Evolutionary conservation across 257 asterid genomes (phyloP).

Genomic region (Plantago elongata): DNA sequence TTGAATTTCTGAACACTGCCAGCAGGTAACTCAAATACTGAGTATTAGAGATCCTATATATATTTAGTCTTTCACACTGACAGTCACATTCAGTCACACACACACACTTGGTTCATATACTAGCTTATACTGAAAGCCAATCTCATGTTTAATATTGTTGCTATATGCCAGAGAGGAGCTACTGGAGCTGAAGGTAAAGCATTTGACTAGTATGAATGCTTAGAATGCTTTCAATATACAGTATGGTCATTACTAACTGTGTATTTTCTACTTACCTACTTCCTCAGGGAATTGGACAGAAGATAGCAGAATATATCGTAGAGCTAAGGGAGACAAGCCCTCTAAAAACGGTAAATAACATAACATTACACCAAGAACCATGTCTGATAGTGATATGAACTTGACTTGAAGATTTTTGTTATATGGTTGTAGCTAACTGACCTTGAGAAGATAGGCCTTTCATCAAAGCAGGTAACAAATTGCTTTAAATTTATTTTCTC

Average conservation of each 20-base stretch:
- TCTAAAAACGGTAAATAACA: constrained; percentile 54
- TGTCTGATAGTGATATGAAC: no score
- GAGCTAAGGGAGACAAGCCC: constrained; percentile 78
- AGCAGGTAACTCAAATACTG: constrained; percentile 41
- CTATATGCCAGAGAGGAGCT: constrained; percentile 87
- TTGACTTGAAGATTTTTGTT: neutral
- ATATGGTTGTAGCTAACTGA: constrained; percentile 56
- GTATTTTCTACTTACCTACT: constrained; percentile 1
- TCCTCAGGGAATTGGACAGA: constrained; percentile 78
- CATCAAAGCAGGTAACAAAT: constrained; percentile 67
- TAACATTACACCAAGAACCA: no score
- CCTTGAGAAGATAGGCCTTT: constrained; percentile 71
- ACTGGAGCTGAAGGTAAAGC: constrained; percentile 57
- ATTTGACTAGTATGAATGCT: constrained; percentile 5
- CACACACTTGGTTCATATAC: neutral
- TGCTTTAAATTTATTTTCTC: neutral
- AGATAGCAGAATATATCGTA: constrained; percentile 66
- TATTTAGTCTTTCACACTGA: no score
- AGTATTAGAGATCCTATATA: no score
- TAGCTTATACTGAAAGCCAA: neutral
- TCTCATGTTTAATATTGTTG: constrained; percentile 6
- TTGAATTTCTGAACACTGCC: constrained; percentile 71
- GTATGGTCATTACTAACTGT: constrained; percentile 22
- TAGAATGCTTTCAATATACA: constrained; percentile 20
- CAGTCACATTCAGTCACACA: neutral